phyloP scores from a whole-genome alignment of 2,329 filamentous ascomycete species.

The Apiospora koreana region DNA sequence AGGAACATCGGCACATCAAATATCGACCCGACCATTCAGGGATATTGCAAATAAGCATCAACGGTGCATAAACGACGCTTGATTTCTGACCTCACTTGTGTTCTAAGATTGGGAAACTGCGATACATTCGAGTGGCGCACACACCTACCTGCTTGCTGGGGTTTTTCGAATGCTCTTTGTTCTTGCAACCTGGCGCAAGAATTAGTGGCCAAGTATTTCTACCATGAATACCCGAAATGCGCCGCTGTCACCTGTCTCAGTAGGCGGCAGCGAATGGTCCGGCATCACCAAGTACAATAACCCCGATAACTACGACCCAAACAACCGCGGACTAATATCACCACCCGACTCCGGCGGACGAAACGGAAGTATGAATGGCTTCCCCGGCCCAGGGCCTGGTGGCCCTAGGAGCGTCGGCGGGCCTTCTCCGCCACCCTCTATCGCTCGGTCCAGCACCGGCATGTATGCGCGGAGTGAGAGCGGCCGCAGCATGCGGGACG shows the following conservation, averaged over 20 bases:
- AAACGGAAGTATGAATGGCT: conserved; percentile 62
- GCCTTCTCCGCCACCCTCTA: conserved; percentile 84
- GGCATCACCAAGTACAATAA: conserved; percentile 67
- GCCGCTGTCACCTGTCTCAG: conserved; percentile 79
- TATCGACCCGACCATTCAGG: not conserved
- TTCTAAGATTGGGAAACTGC: not conserved
- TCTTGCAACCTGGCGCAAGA: conserved; percentile 1
- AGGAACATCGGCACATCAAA: not conserved
- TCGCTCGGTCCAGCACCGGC: conserved; percentile 82
- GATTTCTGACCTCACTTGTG: not conserved
- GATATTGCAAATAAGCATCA: not conserved
- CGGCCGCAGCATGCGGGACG: conserved; percentile 59
- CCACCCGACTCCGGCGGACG: conserved; percentile 69
- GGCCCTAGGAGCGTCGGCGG: conserved; percentile 59
- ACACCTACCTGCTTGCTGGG: not conserved
- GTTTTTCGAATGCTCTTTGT: not conserved
- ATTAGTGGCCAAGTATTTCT: conserved; percentile 12
- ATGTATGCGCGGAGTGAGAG: conserved; percentile 68
- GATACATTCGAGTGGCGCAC: not conserved
- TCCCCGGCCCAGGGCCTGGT: conserved; percentile 39
- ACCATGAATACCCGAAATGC: conserved; percentile 74
- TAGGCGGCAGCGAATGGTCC: conserved; percentile 83
- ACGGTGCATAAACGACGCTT: not conserved
- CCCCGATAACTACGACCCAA: conserved; percentile 51
- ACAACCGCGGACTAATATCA: conserved; percentile 61